These are phyloP conservation scores for Umbilicaria muhlenbergii DNA, from an alignment of 495 filamentous ascomycete genomes.

Conservation along the genomic window DNA sequence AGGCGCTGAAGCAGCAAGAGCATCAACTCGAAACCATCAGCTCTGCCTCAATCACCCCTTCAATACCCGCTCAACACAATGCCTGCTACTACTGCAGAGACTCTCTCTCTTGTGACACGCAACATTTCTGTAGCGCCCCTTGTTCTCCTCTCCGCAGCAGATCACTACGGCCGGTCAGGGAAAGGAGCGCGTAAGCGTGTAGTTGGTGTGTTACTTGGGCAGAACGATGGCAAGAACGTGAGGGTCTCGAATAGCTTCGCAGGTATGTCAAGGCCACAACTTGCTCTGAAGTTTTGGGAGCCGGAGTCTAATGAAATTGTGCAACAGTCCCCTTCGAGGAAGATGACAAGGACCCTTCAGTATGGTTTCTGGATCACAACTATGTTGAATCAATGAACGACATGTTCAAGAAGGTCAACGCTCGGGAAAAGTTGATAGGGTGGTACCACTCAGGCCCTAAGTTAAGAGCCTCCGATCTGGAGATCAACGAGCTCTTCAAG, in stretches of 20 bases:
- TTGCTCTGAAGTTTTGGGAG: background rate
- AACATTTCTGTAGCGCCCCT: constrained; percentile 95
- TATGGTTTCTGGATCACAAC: constrained; percentile 99
- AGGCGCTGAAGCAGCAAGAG: too few relatives aligned
- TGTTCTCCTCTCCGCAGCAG: constrained; percentile 93
- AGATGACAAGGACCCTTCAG: constrained; percentile 93
- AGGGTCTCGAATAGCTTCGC: constrained; percentile 98
- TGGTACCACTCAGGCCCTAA: constrained; percentile 99
- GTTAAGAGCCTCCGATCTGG: constrained; percentile 87
- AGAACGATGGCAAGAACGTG: constrained; percentile 89
- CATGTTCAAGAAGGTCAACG: constrained; percentile 99
- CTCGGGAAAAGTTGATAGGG: constrained; percentile 94
- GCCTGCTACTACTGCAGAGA: constrained; percentile 91
- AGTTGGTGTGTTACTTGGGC: constrained; percentile 72
- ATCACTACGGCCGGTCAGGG: constrained; percentile 90
- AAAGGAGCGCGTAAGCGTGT: constrained; percentile 80
- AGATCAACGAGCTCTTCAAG: constrained; percentile 99
- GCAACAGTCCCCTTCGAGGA: constrained; percentile 88
- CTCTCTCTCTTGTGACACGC: constrained; percentile 76
- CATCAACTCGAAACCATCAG: too few relatives aligned
- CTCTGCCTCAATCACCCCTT: constrained; percentile 5
- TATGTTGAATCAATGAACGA: constrained; percentile 99
- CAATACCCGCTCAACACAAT: constrained; percentile 32
- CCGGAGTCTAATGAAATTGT: constrained; percentile 5
- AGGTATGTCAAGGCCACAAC: constrained; percentile 36